phyloP scores from a whole-genome alignment of 1,284 basidiomycete species.

The Rhodotorula glutinis region DNA sequence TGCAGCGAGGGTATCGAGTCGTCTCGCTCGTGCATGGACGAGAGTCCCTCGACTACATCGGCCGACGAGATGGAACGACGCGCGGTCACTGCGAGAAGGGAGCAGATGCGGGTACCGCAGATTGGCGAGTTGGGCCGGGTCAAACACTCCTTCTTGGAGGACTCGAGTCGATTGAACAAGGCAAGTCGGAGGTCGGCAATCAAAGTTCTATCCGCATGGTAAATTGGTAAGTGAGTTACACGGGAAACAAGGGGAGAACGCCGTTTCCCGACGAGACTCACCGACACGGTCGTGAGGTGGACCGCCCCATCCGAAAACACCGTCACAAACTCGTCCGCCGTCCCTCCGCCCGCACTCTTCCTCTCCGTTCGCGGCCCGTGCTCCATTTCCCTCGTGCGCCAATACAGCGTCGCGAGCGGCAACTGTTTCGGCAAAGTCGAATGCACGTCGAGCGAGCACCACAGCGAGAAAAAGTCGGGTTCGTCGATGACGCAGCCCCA shows the following conservation, averaged over 20 bases:
- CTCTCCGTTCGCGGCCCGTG: conserved; percentile 48
- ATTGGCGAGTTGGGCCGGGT: conserved; percentile 13
- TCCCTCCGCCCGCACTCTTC: conserved; percentile 42
- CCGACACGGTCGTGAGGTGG: conserved; percentile 19
- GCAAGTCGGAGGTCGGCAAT: conserved; percentile 80
- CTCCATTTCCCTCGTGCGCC: conserved; percentile 39
- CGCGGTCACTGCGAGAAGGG: not conserved
- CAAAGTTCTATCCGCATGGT: conserved; percentile 64
- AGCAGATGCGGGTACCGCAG: conserved; percentile 23
- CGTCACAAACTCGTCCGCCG: conserved; percentile 37
- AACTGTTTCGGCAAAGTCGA: conserved; percentile 45
- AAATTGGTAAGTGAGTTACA: not conserved
- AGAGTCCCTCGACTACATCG: conserved; percentile 6
- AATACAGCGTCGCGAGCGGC: conserved; percentile 55
- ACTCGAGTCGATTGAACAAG: conserved; percentile 51
- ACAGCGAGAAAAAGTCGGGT: conserved; percentile 77
- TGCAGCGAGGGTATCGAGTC: not conserved
- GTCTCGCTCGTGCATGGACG: conserved; percentile 4
- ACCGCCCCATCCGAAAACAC: conserved; percentile 64
- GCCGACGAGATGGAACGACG: conserved; percentile 18
- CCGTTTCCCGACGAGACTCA: not conserved
- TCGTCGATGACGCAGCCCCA: conserved; percentile 84
- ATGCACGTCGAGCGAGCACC: conserved; percentile 68
- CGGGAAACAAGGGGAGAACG: not conserved
- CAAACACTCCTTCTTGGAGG: conserved; percentile 37